Evolutionary conservation across 306 rosid genomes (phyloP).

Genomic region (Luffa acutangula): DNA sequence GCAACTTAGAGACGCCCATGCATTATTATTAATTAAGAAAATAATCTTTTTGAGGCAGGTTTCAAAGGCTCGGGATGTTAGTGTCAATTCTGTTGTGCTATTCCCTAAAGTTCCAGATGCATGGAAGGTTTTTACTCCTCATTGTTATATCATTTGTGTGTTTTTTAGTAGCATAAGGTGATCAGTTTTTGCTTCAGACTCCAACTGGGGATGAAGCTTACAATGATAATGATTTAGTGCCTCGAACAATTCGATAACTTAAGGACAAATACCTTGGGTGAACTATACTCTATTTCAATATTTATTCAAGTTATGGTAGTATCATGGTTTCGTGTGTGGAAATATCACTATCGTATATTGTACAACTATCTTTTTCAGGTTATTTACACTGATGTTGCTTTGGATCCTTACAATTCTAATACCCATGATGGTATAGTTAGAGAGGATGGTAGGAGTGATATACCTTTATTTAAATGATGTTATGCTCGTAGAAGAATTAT

Average conservation of each 20-base stretch:
- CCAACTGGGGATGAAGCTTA: constrained; percentile 90
- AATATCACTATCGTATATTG: constrained; percentile 1
- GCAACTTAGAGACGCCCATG: background rate
- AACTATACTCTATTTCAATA: background rate
- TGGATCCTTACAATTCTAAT: constrained; percentile 92
- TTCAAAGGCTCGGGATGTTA: constrained; percentile 79
- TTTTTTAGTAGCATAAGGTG: constrained; percentile 8
- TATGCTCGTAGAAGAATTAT: background rate
- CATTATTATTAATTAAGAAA: background rate
- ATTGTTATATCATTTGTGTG: constrained; percentile 8
- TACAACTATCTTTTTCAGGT: constrained; percentile 32
- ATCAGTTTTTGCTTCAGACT: constrained; percentile 31
- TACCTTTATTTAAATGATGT: background rate
- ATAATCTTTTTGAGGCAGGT: constrained; percentile 49
- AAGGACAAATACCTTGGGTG: constrained; percentile 86
- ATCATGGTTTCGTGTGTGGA: constrained; percentile 2
- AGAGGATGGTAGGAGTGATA: constrained; percentile 66
- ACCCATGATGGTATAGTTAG: constrained; percentile 96
- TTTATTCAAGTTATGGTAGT: background rate
- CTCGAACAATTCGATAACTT: constrained; percentile 75
- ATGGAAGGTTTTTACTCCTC: constrained; percentile 8
- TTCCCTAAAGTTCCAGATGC: constrained; percentile 97
- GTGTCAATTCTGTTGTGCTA: constrained; percentile 79
- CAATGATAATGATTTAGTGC: constrained; percentile 81
- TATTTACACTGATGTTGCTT: constrained; percentile 92